Conservation (phyloP, 1,284 basidiomycete species). For the Singerocomus inundabilis region DNA sequence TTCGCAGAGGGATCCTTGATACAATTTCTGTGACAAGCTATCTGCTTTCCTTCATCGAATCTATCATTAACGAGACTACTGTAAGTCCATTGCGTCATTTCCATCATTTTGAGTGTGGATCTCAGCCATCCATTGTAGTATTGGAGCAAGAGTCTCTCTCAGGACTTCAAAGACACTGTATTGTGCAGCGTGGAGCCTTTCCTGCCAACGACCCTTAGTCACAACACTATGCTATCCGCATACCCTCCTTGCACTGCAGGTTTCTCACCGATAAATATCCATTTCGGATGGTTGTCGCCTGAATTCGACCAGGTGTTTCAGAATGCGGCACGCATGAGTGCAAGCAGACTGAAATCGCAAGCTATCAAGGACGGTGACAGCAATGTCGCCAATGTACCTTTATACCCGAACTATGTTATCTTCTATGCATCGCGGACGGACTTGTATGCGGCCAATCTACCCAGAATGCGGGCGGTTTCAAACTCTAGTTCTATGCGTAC, state of each 20-base stretch:
- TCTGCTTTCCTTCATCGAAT: slow-evolving; percentile 1
- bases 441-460: slow-evolving; percentile 49
- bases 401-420: slow-evolving; percentile 54
- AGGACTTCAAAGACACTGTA: background rate
- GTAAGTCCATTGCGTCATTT: slow-evolving; percentile 1
- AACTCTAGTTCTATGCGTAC: no score
- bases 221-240: no score
- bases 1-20: slow-evolving; percentile 9
- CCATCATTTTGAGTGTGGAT: background rate
- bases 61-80: slow-evolving; percentile 10
- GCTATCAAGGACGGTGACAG: slow-evolving; percentile 26
- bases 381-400: slow-evolving; percentile 36
- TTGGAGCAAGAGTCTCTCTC: slow-evolving; percentile 2
- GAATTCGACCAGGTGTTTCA: slow-evolving; percentile 40
- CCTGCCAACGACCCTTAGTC: slow-evolving; percentile 42
- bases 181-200: slow-evolving; percentile 59
- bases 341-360: slow-evolving; percentile 33
- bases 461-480: no score
- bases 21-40: slow-evolving; percentile 9
- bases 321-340: slow-evolving; percentile 39
- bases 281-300: slow-evolving; percentile 40
- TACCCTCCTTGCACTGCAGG: no score
- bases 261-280: slow-evolving; percentile 47
- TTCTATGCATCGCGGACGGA: slow-evolving; percentile 42
- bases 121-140: background rate